Base-by-base conservation (phyloP, 257 asterid genomes). In the Capsicum chinense region DNA sequence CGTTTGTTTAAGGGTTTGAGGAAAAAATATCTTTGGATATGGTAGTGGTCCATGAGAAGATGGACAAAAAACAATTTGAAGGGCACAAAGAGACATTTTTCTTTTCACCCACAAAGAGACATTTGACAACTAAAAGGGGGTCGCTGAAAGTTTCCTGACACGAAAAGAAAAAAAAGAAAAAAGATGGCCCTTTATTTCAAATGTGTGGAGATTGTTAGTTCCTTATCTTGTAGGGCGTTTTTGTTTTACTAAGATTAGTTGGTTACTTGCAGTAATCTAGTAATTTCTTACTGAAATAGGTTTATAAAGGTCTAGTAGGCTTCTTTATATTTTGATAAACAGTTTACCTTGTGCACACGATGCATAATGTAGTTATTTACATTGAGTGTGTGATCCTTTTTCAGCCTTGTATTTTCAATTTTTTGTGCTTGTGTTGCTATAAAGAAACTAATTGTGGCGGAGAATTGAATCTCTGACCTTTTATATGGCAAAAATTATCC, bases 201-300 rank as follows among this genome's bases (percentile, higher is more conserved):
- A 80, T 58, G 86, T 19, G 83, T 86, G 90, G 87, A 79, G 62
- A 62, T 81, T 42, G 56, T 62, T 56, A 56, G 37, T 88, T 79
- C 87, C 89, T 85, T 62, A 81, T 88, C 89, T 79, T 81, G 15
- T 63, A 82, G 83, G 89, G 85, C 12, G 50, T 76, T 50, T 37
- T 68, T 44, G 12, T 19, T 35, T 19, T 67, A 37, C 14, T 14
- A 15, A 82, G 17, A 33, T 12, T 67, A 42, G 8, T 9, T 47
- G 76, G 11, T 1, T 8, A 82, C 9, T 21, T 58, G 26, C 14
- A 6, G 26, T 62, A 62, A 6, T 78, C 12, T 42, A 12, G 63
- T 19, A 79, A 21, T 56, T 14, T 56, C 62, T 56, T 56, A 56
- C 7, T 14, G 8, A 56, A 19, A 56, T 56, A 56, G 62, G 8